Evolutionary conservation across 2,329 filamentous ascomycete genomes (phyloP).

Genomic region (Stachybotrys echinatus): DNA sequence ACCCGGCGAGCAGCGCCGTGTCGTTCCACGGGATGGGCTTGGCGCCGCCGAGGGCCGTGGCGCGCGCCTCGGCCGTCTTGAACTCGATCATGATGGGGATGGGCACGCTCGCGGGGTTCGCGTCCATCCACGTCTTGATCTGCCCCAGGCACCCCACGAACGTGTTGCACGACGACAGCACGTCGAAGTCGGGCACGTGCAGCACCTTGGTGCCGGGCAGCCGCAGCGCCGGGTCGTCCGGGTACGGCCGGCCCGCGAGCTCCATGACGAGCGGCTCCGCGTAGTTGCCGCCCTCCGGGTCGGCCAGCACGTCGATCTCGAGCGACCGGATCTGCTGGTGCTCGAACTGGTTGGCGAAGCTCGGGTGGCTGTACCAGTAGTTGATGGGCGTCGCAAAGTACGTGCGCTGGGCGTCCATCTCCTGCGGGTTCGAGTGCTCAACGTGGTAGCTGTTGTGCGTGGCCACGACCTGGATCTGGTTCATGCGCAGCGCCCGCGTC

Average conservation of each 20-base stretch:
- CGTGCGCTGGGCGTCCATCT: constrained; percentile 23
- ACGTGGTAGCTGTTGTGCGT: constrained; percentile 48
- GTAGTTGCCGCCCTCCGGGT: constrained; percentile 41
- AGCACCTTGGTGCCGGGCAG: constrained; percentile 42
- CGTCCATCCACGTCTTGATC: constrained; percentile 38
- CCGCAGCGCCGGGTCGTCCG: constrained; percentile 30
- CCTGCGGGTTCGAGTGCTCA: constrained; percentile 31
- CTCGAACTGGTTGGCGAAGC: constrained; percentile 35
- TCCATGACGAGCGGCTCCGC: constrained; percentile 36
- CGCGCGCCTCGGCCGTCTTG: constrained; percentile 27
- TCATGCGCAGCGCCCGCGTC: constrained; percentile 35
- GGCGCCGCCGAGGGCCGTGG: constrained; percentile 22
- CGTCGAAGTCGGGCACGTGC: constrained; percentile 44
- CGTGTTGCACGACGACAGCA: constrained; percentile 39
- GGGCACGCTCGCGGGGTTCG: constrained; percentile 36
- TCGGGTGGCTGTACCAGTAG: constrained; percentile 36
- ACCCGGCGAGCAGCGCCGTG: constrained; percentile 29
- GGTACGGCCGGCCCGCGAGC: constrained; percentile 29
- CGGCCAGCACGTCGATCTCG: constrained; percentile 43
- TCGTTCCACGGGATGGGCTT: constrained; percentile 38
- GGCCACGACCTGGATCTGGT: constrained; percentile 45
- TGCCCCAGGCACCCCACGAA: constrained; percentile 36
- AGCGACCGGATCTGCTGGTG: constrained; percentile 40
- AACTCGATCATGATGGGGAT: constrained; percentile 45
- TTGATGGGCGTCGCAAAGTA: not conserved